Evolutionary conservation across 1,284 basidiomycete genomes (phyloP).

Genomic region (Apiotrichum gamsii): DNA sequence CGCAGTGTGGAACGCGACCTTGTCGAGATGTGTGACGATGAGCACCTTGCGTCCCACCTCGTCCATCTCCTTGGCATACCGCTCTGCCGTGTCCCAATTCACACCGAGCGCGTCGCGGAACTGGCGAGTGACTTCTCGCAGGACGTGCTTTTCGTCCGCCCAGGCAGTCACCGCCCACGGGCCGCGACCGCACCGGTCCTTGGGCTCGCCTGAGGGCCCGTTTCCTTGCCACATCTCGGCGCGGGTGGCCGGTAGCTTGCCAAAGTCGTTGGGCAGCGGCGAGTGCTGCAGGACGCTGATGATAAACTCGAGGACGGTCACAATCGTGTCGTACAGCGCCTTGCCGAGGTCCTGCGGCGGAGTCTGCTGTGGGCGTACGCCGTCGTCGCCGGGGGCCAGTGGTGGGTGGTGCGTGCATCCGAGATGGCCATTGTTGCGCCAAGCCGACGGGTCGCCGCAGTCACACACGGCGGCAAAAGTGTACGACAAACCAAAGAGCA

Average conservation of each 20-base stretch:
- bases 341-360: conserved; percentile 58
- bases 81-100: conserved; percentile 47
- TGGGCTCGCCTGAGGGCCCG: conserved; percentile 25
- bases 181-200: conserved; percentile 52
- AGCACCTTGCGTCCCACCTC: conserved; percentile 74
- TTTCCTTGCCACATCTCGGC: conserved; percentile 49
- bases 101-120: conserved; percentile 61
- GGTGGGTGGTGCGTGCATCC: conserved; percentile 65
- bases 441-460: conserved; percentile 83
- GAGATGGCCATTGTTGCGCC: conserved; percentile 55
- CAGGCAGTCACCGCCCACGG: conserved; percentile 81
- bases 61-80: conserved; percentile 63
- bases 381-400: conserved; percentile 26
- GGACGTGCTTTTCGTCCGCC: conserved; percentile 98
- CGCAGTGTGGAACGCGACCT: conserved; percentile 69
- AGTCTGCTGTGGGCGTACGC: conserved; percentile 27
- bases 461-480: conserved; percentile 88
- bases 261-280: conserved; percentile 61
- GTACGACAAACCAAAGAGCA: conserved; percentile 83
- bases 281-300: conserved; percentile 79
- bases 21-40: conserved; percentile 64
- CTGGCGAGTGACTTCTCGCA: conserved; percentile 78
- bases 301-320: conserved; percentile 73
- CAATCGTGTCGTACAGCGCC: conserved; percentile 65
- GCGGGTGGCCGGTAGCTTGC: conserved; percentile 58